Evolutionary conservation across 352 stramenopile species (phyloP).

Genomic region (Phytophthora multivora): DNA sequence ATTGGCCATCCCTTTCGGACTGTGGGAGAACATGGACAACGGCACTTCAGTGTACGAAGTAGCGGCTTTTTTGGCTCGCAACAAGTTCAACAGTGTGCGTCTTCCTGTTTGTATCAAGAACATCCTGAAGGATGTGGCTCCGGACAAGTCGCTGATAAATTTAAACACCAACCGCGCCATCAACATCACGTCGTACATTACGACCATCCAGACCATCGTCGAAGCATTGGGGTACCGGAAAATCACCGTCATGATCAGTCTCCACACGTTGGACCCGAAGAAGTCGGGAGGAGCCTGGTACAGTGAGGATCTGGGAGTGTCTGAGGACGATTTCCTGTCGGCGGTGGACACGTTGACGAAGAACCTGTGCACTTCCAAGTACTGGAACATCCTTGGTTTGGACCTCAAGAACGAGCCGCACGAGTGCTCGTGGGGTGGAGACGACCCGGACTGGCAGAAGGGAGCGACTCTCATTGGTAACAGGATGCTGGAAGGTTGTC

Average conservation of each 20-base stretch:
- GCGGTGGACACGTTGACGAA: conserved; percentile 62
- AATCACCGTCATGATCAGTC: conserved; percentile 71
- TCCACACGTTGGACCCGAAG: conserved; percentile 61
- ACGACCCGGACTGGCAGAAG: conserved; percentile 53
- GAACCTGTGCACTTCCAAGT: conserved; percentile 53
- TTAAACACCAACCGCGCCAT: conserved; percentile 71
- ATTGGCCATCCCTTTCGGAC: conserved; percentile 59
- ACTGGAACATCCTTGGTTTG: conserved; percentile 77
- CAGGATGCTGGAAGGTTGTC: conserved; percentile 64
- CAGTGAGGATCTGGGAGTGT: conserved; percentile 48
- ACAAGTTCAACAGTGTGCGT: conserved; percentile 80
- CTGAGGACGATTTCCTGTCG: conserved; percentile 59
- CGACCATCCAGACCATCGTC: conserved; percentile 60
- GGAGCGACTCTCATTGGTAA: conserved; percentile 66
- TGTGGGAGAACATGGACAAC: conserved; percentile 77
- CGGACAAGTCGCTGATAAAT: conserved; percentile 62
- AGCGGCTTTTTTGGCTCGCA: conserved; percentile 58
- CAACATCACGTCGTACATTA: conserved; percentile 72
- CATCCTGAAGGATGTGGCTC: conserved; percentile 48
- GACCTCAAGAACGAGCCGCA: conserved; percentile 80
- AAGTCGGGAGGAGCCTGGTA: conserved; percentile 62
- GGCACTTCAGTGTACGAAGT: conserved; percentile 73
- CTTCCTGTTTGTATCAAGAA: conserved; percentile 61
- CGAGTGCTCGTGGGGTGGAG: conserved; percentile 54
- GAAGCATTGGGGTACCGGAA: conserved; percentile 64